Evolutionary conservation across 495 filamentous ascomycete genomes (phyloP).

Genomic region (Tuber borchii): DNA sequence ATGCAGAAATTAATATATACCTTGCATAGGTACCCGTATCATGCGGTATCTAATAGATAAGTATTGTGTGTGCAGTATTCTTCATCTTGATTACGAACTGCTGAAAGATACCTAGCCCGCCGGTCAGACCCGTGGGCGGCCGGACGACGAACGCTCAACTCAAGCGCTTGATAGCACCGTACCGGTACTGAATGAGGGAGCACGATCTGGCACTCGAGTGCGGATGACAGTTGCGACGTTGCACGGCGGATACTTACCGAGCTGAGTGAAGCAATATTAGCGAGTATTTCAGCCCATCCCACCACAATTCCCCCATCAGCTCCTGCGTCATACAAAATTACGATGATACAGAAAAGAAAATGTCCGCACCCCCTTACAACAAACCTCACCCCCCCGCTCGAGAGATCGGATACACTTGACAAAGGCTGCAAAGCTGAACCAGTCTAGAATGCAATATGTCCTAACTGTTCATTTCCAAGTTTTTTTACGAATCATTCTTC

Average conservation of each 20-base stretch:
- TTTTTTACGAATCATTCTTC: neutral
- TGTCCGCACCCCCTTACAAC: constrained; percentile 16
- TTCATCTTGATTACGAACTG: neutral
- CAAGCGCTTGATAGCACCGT: neutral
- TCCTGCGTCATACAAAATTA: neutral
- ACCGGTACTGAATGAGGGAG: neutral
- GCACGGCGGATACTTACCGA: constrained; percentile 29
- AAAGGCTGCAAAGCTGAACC: neutral
- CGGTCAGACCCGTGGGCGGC: neutral
- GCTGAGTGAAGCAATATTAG: constrained; percentile 8
- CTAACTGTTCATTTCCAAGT: neutral
- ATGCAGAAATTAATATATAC: neutral
- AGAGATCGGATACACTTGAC: neutral
- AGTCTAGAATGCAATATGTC: neutral
- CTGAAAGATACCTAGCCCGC: neutral
- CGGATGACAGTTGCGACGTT: constrained; percentile 26
- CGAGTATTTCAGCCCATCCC: constrained; percentile 16
- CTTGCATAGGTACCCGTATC: neutral
- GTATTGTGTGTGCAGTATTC: neutral
- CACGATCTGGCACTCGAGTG: neutral
- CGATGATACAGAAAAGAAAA: constrained; percentile 1
- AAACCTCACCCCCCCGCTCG: constrained; percentile 8
- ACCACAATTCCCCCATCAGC: neutral
- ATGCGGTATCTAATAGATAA: neutral
- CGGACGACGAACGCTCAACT: neutral